phyloP scores from a whole-genome alignment of 108 stramenopile species.

The Nitzschia palea region DNA sequence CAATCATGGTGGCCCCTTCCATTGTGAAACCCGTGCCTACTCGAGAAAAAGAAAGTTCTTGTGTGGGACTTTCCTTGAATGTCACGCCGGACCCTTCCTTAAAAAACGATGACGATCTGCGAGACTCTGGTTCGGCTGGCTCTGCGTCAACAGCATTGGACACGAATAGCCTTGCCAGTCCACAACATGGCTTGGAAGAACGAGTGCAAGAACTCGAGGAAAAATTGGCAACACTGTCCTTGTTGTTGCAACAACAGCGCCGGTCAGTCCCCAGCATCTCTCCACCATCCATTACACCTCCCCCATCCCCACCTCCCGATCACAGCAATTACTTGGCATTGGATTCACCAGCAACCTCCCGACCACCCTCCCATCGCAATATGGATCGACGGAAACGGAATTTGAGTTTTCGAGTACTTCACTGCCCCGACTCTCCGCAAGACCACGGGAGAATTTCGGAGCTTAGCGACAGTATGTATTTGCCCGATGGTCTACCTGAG shows the following conservation, averaged over 20 bases:
- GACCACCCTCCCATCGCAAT: neutral
- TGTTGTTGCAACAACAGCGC: constrained; percentile 35
- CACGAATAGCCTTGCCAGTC: neutral
- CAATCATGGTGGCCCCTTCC: neutral
- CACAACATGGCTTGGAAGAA: constrained; percentile 36
- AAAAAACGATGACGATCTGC: neutral
- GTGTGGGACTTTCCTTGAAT: neutral
- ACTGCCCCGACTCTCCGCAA: neutral
- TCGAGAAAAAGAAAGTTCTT: neutral
- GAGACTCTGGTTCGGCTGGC: neutral
- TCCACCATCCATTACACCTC: constrained; percentile 1
- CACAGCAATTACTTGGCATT: neutral
- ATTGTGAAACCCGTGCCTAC: neutral
- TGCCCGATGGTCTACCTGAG: constrained; percentile 2
- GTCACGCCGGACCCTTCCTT: neutral
- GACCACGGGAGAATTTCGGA: neutral
- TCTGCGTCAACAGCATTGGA: neutral
- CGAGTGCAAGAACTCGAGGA: constrained; percentile 52
- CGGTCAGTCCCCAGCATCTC: neutral
- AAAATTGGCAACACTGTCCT: constrained; percentile 42
- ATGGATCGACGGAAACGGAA: constrained; percentile 8
- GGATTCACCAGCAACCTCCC: constrained; percentile 12
- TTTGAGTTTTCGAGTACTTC: constrained; percentile 18
- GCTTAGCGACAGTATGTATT: neutral
- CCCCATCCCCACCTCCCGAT: constrained; percentile 8